phyloP scores from a whole-genome alignment of 495 filamentous ascomycete genomes.

The Lasiosphaeriaceae sp. region DNA sequence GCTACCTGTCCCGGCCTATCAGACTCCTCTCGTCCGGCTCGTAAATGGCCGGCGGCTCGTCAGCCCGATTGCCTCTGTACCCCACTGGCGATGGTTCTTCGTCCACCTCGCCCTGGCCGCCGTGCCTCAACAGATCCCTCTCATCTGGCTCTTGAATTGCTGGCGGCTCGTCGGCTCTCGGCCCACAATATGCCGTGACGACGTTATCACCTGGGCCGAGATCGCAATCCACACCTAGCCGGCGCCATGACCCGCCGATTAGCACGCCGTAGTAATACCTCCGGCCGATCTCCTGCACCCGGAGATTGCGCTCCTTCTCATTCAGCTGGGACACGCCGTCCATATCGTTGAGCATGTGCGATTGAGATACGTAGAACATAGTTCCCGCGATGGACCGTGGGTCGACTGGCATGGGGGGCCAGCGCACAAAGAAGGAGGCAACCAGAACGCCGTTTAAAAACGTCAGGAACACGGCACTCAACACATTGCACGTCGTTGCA shows the following conservation, averaged over 20 bases:
- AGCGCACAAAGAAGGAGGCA: constrained; percentile 24
- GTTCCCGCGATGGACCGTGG: constrained; percentile 29
- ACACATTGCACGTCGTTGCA: constrained; percentile 23
- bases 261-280: constrained; percentile 32
- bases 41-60: constrained; percentile 6
- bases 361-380: constrained; percentile 31
- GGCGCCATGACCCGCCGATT: constrained; percentile 9
- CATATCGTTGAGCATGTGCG: constrained; percentile 22
- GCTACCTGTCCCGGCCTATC: neutral
- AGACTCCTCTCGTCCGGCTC: neutral
- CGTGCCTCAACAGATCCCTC: no score
- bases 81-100: neutral
- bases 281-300: constrained; percentile 17
- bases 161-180: neutral
- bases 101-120: no score
- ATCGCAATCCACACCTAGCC: constrained; percentile 27
- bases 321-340: constrained; percentile 23
- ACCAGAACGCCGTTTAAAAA: constrained; percentile 22
- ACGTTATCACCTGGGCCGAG: constrained; percentile 8
- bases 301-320: constrained; percentile 12
- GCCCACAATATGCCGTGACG: constrained; percentile 12
- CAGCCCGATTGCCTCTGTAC: constrained; percentile 1
- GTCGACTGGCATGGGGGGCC: constrained; percentile 35
- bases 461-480: constrained; percentile 17
- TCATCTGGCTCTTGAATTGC: no score